Percentiles rank a stretch among this genome's conserved stretches.
Conservation (phyloP, 1,139 yeast genomes). For the Scheffersomyces illinoinensis region DNA sequence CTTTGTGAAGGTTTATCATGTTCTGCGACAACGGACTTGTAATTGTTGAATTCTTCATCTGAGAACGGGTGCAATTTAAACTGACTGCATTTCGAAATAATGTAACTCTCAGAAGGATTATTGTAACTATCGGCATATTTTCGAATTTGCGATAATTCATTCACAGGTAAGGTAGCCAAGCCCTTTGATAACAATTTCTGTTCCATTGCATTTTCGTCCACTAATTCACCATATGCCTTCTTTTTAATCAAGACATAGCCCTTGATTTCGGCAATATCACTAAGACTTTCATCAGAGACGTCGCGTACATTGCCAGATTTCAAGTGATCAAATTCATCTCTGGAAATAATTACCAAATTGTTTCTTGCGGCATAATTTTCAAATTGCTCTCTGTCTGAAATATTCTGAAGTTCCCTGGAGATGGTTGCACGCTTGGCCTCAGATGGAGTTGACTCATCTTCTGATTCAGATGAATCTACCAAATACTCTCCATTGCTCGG, state of each 20-base stretch:
- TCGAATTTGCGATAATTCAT: constrained; percentile 20
- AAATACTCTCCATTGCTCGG: constrained; percentile 25
- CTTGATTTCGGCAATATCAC: constrained; percentile 21
- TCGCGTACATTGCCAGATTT: constrained; percentile 24
- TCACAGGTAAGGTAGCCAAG: constrained; percentile 32
- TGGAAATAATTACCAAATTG: constrained; percentile 50
- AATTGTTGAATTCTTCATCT: constrained; percentile 20
- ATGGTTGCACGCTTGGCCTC: constrained; percentile 11
- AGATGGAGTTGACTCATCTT: constrained; percentile 13
- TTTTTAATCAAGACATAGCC: constrained; percentile 27
- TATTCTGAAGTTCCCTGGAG: constrained; percentile 22
- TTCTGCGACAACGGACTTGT: constrained; percentile 25
- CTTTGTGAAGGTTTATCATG: constrained; percentile 30
- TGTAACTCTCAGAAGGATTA: constrained; percentile 31
- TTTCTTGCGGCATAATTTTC: constrained; percentile 51
- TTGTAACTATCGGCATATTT: constrained; percentile 13
- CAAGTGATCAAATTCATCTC: constrained; percentile 44
- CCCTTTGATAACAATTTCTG: constrained; percentile 31
- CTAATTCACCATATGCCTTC: constrained; percentile 27
- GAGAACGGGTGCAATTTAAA: constrained; percentile 26
- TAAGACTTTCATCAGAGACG: constrained; percentile 23
- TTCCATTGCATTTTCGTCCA: constrained; percentile 37
- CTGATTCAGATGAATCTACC: constrained; percentile 32
- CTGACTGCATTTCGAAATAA: constrained; percentile 25
- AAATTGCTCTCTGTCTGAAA: constrained; percentile 36